Conservation (phyloP, 2,329 filamentous ascomycete species). For the Thielaviopsis euricoi region DNA sequence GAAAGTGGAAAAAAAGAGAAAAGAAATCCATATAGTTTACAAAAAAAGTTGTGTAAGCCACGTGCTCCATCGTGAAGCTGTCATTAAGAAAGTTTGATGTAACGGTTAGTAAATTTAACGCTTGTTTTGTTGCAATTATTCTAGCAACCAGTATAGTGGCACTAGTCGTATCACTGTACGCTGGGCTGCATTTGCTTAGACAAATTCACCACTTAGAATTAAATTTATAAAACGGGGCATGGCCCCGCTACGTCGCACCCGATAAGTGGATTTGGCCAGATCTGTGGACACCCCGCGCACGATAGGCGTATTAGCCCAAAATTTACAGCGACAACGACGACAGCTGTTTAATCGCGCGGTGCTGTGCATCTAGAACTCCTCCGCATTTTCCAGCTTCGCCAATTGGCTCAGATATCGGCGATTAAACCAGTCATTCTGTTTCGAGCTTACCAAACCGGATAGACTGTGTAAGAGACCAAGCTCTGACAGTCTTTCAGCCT, state of each 20-base stretch:
- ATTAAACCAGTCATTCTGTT: not conserved
- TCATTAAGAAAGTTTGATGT: not conserved
- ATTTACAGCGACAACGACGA: not conserved
- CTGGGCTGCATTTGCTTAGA: not conserved
- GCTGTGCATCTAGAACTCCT: not conserved
- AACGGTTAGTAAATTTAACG: not conserved
- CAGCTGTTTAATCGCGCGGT: not conserved
- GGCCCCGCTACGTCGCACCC: not conserved
- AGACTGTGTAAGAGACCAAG: not conserved
- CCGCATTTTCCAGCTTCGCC: not conserved
- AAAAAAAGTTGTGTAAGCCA: not conserved
- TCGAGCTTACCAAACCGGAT: not conserved
- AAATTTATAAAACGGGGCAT: not conserved
- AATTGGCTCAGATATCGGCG: not conserved
- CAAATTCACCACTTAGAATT: too few species aligned
- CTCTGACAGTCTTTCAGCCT: not conserved
- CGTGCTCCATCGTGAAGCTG: not conserved
- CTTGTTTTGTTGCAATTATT: too few species aligned
- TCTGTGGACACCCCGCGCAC: conserved; percentile 1
- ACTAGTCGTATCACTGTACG: not conserved
- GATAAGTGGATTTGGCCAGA: not conserved
- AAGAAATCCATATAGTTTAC: not conserved
- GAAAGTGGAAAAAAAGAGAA: not conserved
- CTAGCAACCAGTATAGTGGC: too few species aligned
- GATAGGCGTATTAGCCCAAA: not conserved